A percentile compares a stretch with the other conserved stretches of the same genome.
Conservation (phyloP, 1,284 basidiomycete species). For the Boletus smithii region DNA sequence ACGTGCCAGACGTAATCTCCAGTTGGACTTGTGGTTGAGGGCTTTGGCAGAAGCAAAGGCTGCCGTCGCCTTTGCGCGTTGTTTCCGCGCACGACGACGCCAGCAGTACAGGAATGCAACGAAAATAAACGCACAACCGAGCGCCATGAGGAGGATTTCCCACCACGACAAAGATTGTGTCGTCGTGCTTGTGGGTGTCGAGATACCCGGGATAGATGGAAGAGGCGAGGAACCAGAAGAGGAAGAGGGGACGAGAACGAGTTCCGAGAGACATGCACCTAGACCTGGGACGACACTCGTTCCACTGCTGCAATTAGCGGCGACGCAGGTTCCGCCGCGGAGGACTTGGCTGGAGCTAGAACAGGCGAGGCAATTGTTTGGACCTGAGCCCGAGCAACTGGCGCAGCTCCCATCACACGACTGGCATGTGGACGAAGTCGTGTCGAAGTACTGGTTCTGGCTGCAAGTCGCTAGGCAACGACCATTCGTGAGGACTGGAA, state of each 20-base stretch:
- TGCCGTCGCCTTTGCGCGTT: constrained; percentile 60
- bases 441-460: constrained; percentile 69
- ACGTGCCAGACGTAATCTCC: constrained; percentile 53
- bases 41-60: constrained; percentile 61
- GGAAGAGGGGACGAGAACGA: constrained; percentile 54
- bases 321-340: constrained; percentile 58
- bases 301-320: constrained; percentile 54
- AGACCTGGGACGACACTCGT: constrained; percentile 60
- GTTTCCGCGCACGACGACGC: constrained; percentile 64
- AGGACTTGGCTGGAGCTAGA: constrained; percentile 59
- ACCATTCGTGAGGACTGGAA: constrained; percentile 68
- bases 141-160: constrained; percentile 77
- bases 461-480: constrained; percentile 75
- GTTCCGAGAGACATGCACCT: constrained; percentile 72
- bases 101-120: constrained; percentile 60
- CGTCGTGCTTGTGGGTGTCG: constrained; percentile 38
- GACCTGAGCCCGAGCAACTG: constrained; percentile 65
- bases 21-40: constrained; percentile 44
- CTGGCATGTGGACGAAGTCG: constrained; percentile 57
- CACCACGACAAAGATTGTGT: constrained; percentile 59
- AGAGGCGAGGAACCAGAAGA: constrained; percentile 44
- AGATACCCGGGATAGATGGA: constrained; percentile 57
- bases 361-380: constrained; percentile 71
- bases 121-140: constrained; percentile 77
- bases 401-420: constrained; percentile 71